These are phyloP conservation scores for Huntiella moniliformis DNA, from an alignment of 2,329 filamentous ascomycete genomes.

Conservation along the genomic window DNA sequence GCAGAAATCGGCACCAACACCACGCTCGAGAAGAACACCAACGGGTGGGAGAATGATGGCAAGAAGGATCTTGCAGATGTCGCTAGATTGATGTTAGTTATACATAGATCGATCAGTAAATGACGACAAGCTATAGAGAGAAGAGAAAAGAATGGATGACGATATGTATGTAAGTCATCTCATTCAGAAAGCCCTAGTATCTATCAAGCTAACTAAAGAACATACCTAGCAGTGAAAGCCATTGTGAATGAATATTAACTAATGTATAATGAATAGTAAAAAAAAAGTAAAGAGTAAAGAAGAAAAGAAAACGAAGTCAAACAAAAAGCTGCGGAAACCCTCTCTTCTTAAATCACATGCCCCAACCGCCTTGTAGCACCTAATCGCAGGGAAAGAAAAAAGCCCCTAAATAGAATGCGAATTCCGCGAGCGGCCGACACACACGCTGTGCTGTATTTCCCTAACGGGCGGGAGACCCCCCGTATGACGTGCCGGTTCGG, in stretches of 20 bases:
- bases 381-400: no score
- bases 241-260: conserved; percentile 22
- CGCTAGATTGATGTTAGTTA: conserved; percentile 17
- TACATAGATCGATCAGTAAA: not conserved
- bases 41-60: conserved; percentile 78
- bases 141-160: not conserved
- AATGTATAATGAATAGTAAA: not conserved
- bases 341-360: not conserved
- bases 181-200: not conserved
- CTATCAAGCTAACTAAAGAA: not conserved
- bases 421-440: not conserved
- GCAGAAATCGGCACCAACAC: conserved; percentile 68
- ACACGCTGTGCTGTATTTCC: no score
- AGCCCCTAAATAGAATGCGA: not conserved
- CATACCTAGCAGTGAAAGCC: conserved; percentile 41
- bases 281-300: not conserved
- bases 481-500: no score
- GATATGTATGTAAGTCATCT: not conserved
- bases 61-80: conserved; percentile 56
- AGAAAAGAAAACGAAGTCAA: not conserved
- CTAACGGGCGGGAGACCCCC: no score
- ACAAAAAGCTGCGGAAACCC: not conserved
- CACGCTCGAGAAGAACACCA: conserved; percentile 86
- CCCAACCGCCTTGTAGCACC: not conserved
- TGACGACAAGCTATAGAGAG: not conserved